A percentile compares a stretch with the other conserved stretches of the same genome.
Evolutionary conservation across 257 asterid genomes (phyloP).

Genomic region (Leonotis leonurus): DNA sequence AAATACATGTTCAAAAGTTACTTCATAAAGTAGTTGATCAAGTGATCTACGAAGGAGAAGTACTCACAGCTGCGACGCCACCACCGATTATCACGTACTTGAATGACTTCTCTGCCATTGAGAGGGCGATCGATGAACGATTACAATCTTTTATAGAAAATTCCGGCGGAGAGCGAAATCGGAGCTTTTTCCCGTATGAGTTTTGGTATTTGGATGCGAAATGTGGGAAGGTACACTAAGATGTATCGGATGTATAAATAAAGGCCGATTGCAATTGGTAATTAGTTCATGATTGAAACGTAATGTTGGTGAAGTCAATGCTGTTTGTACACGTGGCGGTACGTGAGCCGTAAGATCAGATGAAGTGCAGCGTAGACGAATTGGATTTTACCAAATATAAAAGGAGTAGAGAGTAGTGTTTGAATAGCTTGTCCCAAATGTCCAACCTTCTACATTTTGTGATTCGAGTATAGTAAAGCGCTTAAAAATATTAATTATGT

Average conservation of each 20-base stretch:
- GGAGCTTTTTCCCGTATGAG: background rate
- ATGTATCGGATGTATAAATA: background rate
- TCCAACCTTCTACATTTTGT: background rate
- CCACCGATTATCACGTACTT: slow-evolving; percentile 92
- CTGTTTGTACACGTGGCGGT: slow-evolving; percentile 28
- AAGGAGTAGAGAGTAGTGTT: background rate
- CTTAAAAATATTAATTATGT: too few species aligned
- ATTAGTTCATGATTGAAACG: slow-evolving; percentile 12
- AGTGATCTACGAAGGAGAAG: background rate
- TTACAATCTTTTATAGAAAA: background rate
- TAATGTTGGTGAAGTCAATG: slow-evolving; percentile 3
- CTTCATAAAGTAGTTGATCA: background rate
- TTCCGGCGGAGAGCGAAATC: background rate
- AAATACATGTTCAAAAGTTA: background rate
- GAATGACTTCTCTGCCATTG: slow-evolving; percentile 73
- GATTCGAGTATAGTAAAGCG: background rate
- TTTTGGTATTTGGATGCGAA: slow-evolving; percentile 18
- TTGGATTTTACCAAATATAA: background rate
- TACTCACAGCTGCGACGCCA: slow-evolving; percentile 86
- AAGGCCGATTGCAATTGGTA: background rate
- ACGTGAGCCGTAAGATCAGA: slow-evolving; percentile 20
- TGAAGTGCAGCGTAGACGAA: background rate
- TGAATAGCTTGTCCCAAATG: background rate
- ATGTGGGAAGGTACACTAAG: slow-evolving; percentile 16
- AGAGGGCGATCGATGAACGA: background rate